Evolutionary conservation across 2,329 filamentous ascomycete species (phyloP).

Genomic region (Neofusicoccum ribis): DNA sequence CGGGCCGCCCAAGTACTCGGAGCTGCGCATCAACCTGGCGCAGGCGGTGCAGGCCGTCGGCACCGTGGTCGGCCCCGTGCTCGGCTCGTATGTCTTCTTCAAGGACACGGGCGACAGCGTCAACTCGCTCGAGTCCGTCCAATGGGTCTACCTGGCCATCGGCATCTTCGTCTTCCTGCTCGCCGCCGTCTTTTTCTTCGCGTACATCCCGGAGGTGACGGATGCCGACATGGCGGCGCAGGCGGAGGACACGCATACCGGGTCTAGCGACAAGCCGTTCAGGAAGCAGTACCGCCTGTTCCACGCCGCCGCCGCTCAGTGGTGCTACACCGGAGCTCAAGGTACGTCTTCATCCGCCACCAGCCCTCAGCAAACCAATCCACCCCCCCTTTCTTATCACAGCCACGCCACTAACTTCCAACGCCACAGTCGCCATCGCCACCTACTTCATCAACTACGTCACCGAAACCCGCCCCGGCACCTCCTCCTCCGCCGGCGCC

Average conservation of each 20-base stretch:
- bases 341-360: neutral
- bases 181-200: constrained; percentile 60
- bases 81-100: constrained; percentile 64
- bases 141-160: constrained; percentile 66
- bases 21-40: constrained; percentile 60
- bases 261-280: constrained; percentile 51
- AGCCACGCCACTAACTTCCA: neutral
- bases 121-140: constrained; percentile 58
- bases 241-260: constrained; percentile 38
- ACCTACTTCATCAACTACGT: constrained; percentile 48
- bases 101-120: constrained; percentile 51
- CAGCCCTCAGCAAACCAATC: neutral
- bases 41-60: constrained; percentile 62
- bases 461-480: constrained; percentile 46
- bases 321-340: constrained; percentile 79
- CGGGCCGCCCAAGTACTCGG: constrained; percentile 60
- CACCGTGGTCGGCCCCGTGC: constrained; percentile 59
- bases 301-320: constrained; percentile 74
- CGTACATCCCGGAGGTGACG: constrained; percentile 57
- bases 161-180: constrained; percentile 61
- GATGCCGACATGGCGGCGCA: constrained; percentile 63
- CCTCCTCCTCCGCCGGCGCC: constrained; percentile 52
- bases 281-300: constrained; percentile 69
- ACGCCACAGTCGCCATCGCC: constrained; percentile 45
- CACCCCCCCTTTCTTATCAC: constrained; percentile 21